A percentile compares a stretch with the other conserved stretches of the same genome.
Evolutionary conservation across 2,329 filamentous ascomycete species (phyloP).

Genomic region (Mollisiaceae sp.): DNA sequence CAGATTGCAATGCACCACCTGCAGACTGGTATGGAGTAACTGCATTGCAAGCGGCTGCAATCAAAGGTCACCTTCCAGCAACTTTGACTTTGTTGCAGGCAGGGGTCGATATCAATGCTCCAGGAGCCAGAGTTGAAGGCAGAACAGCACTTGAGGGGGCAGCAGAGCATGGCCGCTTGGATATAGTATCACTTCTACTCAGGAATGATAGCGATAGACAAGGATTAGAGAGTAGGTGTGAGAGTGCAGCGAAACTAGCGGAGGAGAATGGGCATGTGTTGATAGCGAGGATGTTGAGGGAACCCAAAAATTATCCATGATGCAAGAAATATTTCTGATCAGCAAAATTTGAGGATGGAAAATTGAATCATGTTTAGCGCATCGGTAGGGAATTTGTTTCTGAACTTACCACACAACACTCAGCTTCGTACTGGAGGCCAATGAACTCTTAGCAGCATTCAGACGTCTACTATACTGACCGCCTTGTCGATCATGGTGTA

Average conservation of each 20-base stretch:
- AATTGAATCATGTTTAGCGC: no score
- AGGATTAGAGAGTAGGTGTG: constrained; percentile 17
- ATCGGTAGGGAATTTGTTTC: no score
- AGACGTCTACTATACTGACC: neutral
- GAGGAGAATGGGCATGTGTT: constrained; percentile 17
- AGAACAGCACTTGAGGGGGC: constrained; percentile 26
- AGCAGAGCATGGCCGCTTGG: constrained; percentile 20
- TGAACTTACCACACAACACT: neutral
- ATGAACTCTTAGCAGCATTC: neutral
- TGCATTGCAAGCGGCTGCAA: constrained; percentile 23
- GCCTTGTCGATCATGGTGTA: neutral
- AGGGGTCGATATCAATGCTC: constrained; percentile 22
- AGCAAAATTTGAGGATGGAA: no score
- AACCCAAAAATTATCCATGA: no score
- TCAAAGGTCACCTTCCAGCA: constrained; percentile 7
- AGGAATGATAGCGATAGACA: constrained; percentile 22
- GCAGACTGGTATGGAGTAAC: constrained; percentile 20
- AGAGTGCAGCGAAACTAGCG: constrained; percentile 25
- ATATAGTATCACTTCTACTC: constrained; percentile 30
- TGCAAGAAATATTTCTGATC: no score
- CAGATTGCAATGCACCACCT: constrained; percentile 23
- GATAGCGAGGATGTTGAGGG: constrained; percentile 21
- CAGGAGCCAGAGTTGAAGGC: constrained; percentile 18
- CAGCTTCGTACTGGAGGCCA: neutral
- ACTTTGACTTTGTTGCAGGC: constrained; percentile 8